phyloP scores from a whole-genome alignment of 2,329 filamentous ascomycete species.

The Hypoxylon sp. region DNA sequence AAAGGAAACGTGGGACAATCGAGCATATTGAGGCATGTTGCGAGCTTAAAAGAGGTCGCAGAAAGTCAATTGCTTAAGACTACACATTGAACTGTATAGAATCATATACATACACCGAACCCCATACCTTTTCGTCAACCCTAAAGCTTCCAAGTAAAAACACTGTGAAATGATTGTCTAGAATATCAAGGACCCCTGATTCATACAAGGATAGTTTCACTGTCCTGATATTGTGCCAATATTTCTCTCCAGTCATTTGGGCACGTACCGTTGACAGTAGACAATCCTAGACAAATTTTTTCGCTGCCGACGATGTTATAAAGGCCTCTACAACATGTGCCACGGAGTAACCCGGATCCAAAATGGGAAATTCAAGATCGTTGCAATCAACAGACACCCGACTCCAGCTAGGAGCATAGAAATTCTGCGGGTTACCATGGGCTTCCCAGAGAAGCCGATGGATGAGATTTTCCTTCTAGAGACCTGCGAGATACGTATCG shows the following conservation, averaged over 20 bases:
- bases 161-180: neutral
- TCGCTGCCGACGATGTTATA: neutral
- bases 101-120: too few species aligned
- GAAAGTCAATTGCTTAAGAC: too few species aligned
- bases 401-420: constrained; percentile 13
- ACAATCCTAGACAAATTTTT: too few species aligned
- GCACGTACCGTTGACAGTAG: too few species aligned
- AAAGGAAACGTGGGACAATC: too few species aligned
- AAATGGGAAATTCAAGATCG: neutral
- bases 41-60: too few species aligned
- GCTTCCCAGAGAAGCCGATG: neutral
- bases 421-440: neutral
- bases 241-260: neutral
- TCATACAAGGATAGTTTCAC: neutral
- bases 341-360: neutral
- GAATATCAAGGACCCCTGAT: neutral
- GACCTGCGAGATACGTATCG: constrained; percentile 5
- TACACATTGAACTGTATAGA: too few species aligned
- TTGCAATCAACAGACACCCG: neutral
- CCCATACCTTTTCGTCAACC: too few species aligned
- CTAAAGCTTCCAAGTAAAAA: neutral
- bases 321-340: neutral
- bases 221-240: neutral
- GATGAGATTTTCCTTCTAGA: neutral
- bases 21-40: too few species aligned